Percentiles rank a stretch among this genome's conserved stretches.
These are phyloP conservation scores for Fusarium longipes DNA, from an alignment of 2,329 filamentous ascomycete species.

Conservation along the genomic window DNA sequence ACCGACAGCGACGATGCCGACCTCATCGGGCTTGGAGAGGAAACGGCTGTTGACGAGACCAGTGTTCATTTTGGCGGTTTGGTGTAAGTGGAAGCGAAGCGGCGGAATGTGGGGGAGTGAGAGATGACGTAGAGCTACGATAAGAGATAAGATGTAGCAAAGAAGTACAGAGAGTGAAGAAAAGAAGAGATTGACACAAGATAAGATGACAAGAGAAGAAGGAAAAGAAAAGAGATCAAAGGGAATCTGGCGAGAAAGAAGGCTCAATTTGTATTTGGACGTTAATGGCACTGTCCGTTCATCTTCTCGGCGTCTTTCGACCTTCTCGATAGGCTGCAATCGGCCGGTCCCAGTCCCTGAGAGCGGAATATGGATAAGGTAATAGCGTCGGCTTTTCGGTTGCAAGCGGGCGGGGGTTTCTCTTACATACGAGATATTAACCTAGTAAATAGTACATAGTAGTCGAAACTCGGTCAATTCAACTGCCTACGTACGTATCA, in stretches of 20 bases:
- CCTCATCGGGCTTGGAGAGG: conserved; percentile 79
- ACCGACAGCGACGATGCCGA: conserved; percentile 93
- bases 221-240: neutral
- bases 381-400: conserved; percentile 38
- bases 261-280: conserved; percentile 40
- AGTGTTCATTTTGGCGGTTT: conserved; percentile 58
- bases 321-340: conserved; percentile 41
- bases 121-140: conserved; percentile 43
- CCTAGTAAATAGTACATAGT: no score
- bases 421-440: conserved; percentile 12
- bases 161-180: conserved; percentile 5
- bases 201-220: conserved; percentile 3
- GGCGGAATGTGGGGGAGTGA: conserved; percentile 35
- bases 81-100: conserved; percentile 31
- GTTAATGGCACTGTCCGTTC: conserved; percentile 26
- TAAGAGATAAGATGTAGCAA: conserved; percentile 22
- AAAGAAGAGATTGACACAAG: neutral
- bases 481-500: neutral
- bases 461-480: no score
- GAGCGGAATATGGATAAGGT: conserved; percentile 41
- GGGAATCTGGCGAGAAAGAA: conserved; percentile 7
- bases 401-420: conserved; percentile 34
- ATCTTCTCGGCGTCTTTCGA: conserved; percentile 27
- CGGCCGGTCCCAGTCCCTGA: conserved; percentile 37
- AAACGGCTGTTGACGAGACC: conserved; percentile 75